Conservation (phyloP, 768 basidiomycete genomes). For the Asterophora parasitica region DNA sequence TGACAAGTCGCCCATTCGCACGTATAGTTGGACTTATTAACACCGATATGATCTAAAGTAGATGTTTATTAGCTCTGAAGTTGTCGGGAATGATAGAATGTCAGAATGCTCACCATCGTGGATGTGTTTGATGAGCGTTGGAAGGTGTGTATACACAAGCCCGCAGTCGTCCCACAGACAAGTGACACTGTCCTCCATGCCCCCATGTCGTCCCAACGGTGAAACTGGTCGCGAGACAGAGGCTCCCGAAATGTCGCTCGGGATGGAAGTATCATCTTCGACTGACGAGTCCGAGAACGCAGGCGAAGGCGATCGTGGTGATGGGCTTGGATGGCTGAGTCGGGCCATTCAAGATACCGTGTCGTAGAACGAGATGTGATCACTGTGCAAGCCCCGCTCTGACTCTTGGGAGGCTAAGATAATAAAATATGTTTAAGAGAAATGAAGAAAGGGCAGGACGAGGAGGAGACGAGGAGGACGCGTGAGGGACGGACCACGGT, state of each 20-base stretch:
- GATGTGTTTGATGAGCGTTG: slow-evolving; percentile 76
- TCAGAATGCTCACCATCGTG: slow-evolving; percentile 56
- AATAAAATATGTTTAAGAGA: neutral
- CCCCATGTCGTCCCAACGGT: slow-evolving; percentile 6
- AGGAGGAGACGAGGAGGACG: neutral
- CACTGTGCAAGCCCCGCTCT: neutral
- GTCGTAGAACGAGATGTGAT: neutral
- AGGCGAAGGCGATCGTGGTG: slow-evolving; percentile 13
- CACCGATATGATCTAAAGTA: slow-evolving; percentile 71
- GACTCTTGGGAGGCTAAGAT: neutral
- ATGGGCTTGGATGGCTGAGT: slow-evolving; percentile 3
- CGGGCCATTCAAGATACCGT: slow-evolving; percentile 8
- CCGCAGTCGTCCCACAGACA: slow-evolving; percentile 88
- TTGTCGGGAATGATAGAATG: neutral
- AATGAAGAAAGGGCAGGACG: neutral
- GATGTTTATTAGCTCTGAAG: slow-evolving; percentile 4
- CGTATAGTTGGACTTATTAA: slow-evolving; percentile 78
- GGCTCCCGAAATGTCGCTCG: slow-evolving; percentile 14
- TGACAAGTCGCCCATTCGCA: slow-evolving; percentile 88
- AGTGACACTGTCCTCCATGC: slow-evolving; percentile 52
- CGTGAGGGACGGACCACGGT: neutral
- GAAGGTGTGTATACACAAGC: slow-evolving; percentile 64
- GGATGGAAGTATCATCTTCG: slow-evolving; percentile 19
- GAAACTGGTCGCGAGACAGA: slow-evolving; percentile 13
- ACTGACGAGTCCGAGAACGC: slow-evolving; percentile 27